phyloP scores from a whole-genome alignment of 1,139 yeast genomes.

The Debaryomycetaceae sp. region DNA sequence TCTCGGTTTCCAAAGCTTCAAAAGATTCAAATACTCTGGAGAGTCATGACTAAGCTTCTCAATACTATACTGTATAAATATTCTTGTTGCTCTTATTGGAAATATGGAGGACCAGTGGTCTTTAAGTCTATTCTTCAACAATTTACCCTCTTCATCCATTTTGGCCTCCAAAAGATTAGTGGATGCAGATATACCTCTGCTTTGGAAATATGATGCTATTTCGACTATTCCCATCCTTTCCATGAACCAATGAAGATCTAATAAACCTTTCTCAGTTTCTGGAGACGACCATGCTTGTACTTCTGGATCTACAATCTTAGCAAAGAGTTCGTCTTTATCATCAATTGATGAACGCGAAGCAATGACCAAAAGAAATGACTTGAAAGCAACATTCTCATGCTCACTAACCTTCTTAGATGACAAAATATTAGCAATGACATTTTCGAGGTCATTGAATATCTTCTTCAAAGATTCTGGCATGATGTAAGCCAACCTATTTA shows the following conservation, averaged over 20 bases:
- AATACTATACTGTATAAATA: conserved; percentile 90
- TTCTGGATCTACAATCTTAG: conserved; percentile 89
- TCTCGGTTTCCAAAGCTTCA: conserved; percentile 87
- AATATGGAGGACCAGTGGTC: conserved; percentile 93
- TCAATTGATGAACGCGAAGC: conserved; percentile 79
- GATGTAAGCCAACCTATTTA: conserved; percentile 86
- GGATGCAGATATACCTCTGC: conserved; percentile 72
- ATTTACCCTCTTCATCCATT: conserved; percentile 90
- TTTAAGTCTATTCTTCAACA: conserved; percentile 69
- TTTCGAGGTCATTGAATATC: conserved; percentile 77
- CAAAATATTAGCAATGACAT: conserved; percentile 70
- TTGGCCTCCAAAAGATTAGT: conserved; percentile 72
- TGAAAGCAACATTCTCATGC: conserved; percentile 91
- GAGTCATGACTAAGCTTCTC: conserved; percentile 82
- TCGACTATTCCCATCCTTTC: conserved; percentile 92
- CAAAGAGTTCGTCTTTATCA: conserved; percentile 69
- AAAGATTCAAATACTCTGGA: conserved; percentile 67
- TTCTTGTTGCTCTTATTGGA: conserved; percentile 93
- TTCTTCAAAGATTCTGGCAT: conserved; percentile 88
- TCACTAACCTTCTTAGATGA: conserved; percentile 71
- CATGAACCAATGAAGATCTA: conserved; percentile 96
- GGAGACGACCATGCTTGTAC: conserved; percentile 91
- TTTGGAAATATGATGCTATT: conserved; percentile 85
- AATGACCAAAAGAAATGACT: conserved; percentile 85
- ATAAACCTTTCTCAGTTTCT: conserved; percentile 80